Conservation (phyloP, 371 early-diverging fungal species). For the Apophysomyces trapeziformis region DNA sequence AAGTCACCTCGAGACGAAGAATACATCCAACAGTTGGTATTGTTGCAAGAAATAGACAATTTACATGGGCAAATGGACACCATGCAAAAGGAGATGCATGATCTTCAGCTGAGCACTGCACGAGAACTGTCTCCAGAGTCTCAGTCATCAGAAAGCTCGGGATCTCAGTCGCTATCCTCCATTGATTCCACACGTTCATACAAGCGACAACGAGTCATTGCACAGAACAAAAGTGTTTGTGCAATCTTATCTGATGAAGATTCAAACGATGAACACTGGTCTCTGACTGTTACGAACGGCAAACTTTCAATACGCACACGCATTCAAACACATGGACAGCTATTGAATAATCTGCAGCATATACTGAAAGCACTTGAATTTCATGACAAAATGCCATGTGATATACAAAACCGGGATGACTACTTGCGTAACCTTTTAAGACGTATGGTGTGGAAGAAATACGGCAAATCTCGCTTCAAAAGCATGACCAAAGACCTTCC, state of each 20-base stretch:
- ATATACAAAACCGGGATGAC: conserved; percentile 8
- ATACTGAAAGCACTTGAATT: conserved; percentile 27
- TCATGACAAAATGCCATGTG: conserved; percentile 22
- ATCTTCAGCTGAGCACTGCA: conserved; percentile 21
- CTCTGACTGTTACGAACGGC: conserved; percentile 35
- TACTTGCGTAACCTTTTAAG: neutral
- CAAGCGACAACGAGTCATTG: conserved; percentile 15
- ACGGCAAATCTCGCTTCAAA: conserved; percentile 37
- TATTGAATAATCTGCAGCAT: conserved; percentile 26
- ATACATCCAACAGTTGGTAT: conserved; percentile 27
- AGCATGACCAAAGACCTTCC: conserved; percentile 20
- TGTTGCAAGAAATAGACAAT: conserved; percentile 21
- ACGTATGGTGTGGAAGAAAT: conserved; percentile 35
- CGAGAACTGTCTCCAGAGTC: conserved; percentile 14
- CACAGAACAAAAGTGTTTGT: conserved; percentile 9
- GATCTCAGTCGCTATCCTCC: neutral
- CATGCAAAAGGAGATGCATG: conserved; percentile 28
- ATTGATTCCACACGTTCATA: neutral
- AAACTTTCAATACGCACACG: conserved; percentile 34
- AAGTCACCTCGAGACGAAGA: conserved; percentile 48
- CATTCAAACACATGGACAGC: conserved; percentile 35
- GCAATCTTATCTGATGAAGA: conserved; percentile 12
- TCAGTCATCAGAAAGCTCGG: neutral
- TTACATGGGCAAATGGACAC: conserved; percentile 19
- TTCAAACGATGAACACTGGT: conserved; percentile 21